Conservation (phyloP, 2,329 filamentous ascomycete species). For the Aureobasidium sp. region DNA sequence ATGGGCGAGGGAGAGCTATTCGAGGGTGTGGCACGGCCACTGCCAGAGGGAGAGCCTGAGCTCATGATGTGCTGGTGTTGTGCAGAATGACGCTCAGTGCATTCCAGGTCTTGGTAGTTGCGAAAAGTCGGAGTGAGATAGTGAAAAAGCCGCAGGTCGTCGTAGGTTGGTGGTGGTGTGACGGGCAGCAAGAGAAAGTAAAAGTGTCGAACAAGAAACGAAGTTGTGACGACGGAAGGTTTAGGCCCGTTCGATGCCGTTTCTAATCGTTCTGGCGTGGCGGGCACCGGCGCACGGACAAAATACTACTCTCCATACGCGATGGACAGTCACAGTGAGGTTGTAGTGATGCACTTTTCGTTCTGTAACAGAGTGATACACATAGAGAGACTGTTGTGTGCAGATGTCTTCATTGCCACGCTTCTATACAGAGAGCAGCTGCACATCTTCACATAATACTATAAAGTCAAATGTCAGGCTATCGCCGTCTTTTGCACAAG, state of each 20-base stretch:
- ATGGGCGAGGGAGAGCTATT: constrained; percentile 21
- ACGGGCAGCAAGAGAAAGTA: background rate
- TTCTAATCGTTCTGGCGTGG: background rate
- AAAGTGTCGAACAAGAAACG: background rate
- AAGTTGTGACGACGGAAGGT: constrained; percentile 7
- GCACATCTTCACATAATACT: no score
- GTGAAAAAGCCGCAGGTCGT: background rate
- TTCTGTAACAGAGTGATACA: no score
- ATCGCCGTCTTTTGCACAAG: no score
- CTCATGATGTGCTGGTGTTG: constrained; percentile 25
- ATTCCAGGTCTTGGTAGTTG: background rate
- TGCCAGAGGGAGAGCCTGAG: constrained; percentile 26
- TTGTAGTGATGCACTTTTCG: no score
- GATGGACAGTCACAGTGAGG: no score
- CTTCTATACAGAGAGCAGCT: no score
- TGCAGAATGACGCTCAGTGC: constrained; percentile 3
- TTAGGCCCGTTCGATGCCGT: background rate
- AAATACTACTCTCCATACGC: no score
- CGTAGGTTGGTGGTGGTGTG: background rate
- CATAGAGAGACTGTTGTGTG: no score
- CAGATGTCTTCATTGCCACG: no score
- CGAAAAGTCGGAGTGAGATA: background rate
- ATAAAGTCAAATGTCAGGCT: no score
- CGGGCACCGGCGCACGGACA: background rate
- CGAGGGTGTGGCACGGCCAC: constrained; percentile 23